phyloP scores from a whole-genome alignment of 1,139 yeast genomes.

The Arxiozyma heterogenica region DNA sequence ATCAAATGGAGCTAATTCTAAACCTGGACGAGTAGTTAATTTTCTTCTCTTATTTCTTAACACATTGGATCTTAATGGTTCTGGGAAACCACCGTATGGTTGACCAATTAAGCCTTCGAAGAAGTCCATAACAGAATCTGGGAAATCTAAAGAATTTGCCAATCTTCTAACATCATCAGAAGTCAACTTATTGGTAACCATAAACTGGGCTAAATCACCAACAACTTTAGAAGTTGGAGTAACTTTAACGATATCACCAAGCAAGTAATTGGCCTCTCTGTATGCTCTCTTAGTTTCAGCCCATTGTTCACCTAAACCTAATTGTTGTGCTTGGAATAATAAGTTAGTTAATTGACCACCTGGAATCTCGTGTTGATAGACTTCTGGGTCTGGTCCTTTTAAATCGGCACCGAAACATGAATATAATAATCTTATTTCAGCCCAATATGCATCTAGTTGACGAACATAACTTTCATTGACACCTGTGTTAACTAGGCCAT shows the following conservation, averaged over 20 bases:
- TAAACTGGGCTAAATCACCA: constrained; percentile 97
- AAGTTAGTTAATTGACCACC: constrained; percentile 98
- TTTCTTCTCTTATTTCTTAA: constrained; percentile 85
- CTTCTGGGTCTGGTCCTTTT: constrained; percentile 99
- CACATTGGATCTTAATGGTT: constrained; percentile 86
- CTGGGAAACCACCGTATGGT: constrained; percentile 99
- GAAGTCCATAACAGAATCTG: constrained; percentile 94
- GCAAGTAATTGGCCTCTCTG: constrained; percentile 74
- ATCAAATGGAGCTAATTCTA: constrained; percentile 75
- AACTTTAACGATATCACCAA: constrained; percentile 96
- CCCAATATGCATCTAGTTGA: constrained; percentile 92
- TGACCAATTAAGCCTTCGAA: constrained; percentile 99
- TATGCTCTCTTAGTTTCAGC: constrained; percentile 89
- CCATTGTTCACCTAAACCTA: constrained; percentile 96
- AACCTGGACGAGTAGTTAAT: constrained; percentile 84
- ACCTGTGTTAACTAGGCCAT: constrained; percentile 75
- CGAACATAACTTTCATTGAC: constrained; percentile 59
- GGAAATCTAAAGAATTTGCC: constrained; percentile 91
- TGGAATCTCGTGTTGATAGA: constrained; percentile 94
- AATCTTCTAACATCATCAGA: constrained; percentile 78
- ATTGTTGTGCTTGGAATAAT: constrained; percentile 97
- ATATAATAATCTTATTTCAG: constrained; percentile 92
- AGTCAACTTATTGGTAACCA: constrained; percentile 88
- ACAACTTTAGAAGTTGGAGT: constrained; percentile 99
- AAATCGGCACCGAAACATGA: constrained; percentile 97